Evolutionary conservation across 1,284 basidiomycete species (phyloP), one percentile per base, ranked within the genome.

Genomic region (Ustanciosporium gigantosporum): DNA sequence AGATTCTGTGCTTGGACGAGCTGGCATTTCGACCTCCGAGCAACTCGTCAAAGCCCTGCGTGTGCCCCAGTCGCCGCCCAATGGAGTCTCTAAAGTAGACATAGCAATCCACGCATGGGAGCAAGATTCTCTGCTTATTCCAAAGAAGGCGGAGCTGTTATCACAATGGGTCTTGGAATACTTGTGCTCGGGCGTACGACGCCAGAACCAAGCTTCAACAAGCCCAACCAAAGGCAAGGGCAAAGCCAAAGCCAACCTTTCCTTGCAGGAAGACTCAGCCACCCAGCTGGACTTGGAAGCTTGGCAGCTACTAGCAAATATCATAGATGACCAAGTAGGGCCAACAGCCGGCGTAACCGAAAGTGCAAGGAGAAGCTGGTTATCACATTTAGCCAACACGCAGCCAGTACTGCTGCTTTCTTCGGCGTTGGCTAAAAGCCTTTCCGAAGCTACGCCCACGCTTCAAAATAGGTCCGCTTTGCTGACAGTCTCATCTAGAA

Each of bases 41-140:
- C 60, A 67, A 48, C 64, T 72, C 20, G 58, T 72, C 22, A 62
- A 72, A 42, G 36, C 56, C 16, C 60, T 72, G 7, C 68, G 68
- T 37, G 46, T 57, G 5, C 38, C 48, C 5, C 48, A 57, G 27
- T 34, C 46, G 27, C 46, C 51, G 13, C 29, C 52, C 16, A 44
- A 53, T 14, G 39, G 41, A 13, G 25, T 58, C 29, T 24, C 34
- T 16, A 62, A 62, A 37, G 31, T 68, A 24, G 47, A 60, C 23
- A 49, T 69, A 6, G 48, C 68, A 0, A 16, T 27, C 8, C 42
- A 42, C 7, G 66, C 69, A 19, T 67, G 64, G 64, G 25, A 35
- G 2, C 50, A 59, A 2, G 7, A 38, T 11, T 17, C 14, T 19
- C 41, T 72, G 25, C 66, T 62, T 23, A 49, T 72, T 1, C 61